Conservation (phyloP, 2,329 filamentous ascomycete species). For the Epichloe amarillans region DNA sequence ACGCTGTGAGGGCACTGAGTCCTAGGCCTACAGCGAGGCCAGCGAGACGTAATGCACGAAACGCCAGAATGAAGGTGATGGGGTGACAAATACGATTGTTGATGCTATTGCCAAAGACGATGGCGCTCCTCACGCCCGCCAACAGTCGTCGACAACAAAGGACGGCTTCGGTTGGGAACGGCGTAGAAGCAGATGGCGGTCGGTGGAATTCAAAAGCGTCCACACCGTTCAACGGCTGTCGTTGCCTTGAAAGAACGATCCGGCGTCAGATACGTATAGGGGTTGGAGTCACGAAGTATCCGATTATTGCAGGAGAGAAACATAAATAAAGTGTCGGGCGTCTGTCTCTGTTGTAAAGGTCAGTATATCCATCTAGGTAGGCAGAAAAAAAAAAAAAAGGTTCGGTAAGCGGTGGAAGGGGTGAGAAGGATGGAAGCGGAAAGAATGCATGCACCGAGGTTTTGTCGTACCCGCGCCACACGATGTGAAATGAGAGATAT, state of each 20-base stretch:
- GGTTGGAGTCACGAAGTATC: background rate
- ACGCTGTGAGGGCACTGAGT: slow-evolving; percentile 42
- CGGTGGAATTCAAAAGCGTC: background rate
- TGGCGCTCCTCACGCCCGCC: background rate
- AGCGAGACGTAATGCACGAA: slow-evolving; percentile 37
- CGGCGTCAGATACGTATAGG: background rate
- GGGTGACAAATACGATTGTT: background rate
- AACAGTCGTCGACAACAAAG: background rate
- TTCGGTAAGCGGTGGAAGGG: background rate
- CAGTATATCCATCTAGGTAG: background rate
- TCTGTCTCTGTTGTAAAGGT: background rate
- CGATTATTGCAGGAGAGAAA: background rate
- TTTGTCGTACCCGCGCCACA: background rate
- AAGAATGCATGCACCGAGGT: slow-evolving; percentile 2
- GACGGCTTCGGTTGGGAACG: background rate
- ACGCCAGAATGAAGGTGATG: slow-evolving; percentile 33
- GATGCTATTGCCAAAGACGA: background rate
- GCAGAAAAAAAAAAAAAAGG: background rate
- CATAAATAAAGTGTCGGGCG: background rate
- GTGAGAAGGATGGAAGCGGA: background rate
- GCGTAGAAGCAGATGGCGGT: background rate
- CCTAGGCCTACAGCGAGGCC: slow-evolving; percentile 46
- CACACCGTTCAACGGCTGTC: background rate
- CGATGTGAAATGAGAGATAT: background rate
- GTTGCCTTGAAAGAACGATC: background rate